These are phyloP conservation scores for Batkoa obscura DNA, from an alignment of 371 early-diverging fungal genomes.

Conservation along the genomic window DNA sequence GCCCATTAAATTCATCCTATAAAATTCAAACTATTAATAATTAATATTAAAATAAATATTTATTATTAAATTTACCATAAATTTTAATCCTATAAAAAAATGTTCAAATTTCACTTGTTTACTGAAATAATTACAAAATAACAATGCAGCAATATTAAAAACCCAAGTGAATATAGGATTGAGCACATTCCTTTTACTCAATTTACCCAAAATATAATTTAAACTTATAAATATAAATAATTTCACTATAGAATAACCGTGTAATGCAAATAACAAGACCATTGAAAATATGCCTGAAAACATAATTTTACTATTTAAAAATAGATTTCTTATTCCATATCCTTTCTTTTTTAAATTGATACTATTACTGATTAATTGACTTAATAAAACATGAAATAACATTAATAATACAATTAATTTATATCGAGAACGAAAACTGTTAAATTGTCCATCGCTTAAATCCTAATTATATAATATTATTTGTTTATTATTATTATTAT, in stretches of 20 bases:
- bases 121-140: conserved; percentile 42
- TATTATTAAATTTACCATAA: conserved; percentile 30
- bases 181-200: conserved; percentile 23
- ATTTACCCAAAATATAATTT: conserved; percentile 42
- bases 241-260: conserved; percentile 50
- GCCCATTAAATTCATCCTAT: conserved; percentile 35
- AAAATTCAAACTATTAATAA: background rate
- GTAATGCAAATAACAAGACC: conserved; percentile 31
- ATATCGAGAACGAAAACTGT: conserved; percentile 54
- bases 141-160: conserved; percentile 52
- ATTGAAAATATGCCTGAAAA: conserved; percentile 39
- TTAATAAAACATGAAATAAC: conserved; percentile 21
- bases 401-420: conserved; percentile 32
- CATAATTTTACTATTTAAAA: conserved; percentile 13
- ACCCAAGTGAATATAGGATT: conserved; percentile 55
- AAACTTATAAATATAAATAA: conserved; percentile 31
- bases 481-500: background rate
- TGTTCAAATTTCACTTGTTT: conserved; percentile 51
- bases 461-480: conserved; percentile 22
- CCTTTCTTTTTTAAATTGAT: conserved; percentile 9
- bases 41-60: background rate
- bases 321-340: conserved; percentile 12
- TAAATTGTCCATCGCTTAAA: conserved; percentile 71
- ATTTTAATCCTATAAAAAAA: conserved; percentile 31
- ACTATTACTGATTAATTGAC: conserved; percentile 19